Percentiles rank a stretch among this genome's conserved stretches.
These are phyloP conservation scores for Podospora pseudopauciseta DNA, from an alignment of 495 filamentous ascomycete species.

Conservation along the genomic window DNA sequence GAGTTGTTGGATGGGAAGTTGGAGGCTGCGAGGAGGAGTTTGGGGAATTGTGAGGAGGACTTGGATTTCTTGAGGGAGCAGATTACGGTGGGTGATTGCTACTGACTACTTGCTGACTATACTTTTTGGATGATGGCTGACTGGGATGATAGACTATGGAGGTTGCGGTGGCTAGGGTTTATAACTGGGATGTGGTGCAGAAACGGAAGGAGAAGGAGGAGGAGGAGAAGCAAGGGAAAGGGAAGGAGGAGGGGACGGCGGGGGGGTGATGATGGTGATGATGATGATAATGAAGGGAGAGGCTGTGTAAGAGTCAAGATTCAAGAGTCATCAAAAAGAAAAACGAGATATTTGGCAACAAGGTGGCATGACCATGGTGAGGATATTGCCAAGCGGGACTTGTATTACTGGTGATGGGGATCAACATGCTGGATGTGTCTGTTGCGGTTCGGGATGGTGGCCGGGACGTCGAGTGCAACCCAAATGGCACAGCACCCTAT, in stretches of 20 bases:
- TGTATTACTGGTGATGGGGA: background rate
- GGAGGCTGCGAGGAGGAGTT: constrained; percentile 68
- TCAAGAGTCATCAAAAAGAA: background rate
- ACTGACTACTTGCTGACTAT: no score
- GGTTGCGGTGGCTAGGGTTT: constrained; percentile 93
- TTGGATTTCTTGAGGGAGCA: constrained; percentile 94
- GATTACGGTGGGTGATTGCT: constrained; percentile 67
- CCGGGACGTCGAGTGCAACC: background rate
- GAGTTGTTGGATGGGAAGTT: constrained; percentile 74
- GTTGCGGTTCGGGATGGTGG: no score
- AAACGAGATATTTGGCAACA: background rate
- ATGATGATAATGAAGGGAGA: background rate
- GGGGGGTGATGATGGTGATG: constrained; percentile 20
- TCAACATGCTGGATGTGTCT: background rate
- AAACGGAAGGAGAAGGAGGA: constrained; percentile 85
- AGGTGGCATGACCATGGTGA: background rate
- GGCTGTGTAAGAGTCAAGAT: background rate
- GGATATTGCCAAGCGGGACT: background rate
- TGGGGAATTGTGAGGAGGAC: constrained; percentile 90
- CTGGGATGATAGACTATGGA: constrained; percentile 70
- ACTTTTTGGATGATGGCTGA: background rate
- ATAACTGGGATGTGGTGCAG: constrained; percentile 96
- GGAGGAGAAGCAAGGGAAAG: constrained; percentile 46
- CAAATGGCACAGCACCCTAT: background rate
- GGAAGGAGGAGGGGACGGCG: constrained; percentile 25